phyloP scores from a whole-genome alignment of 768 basidiomycete genomes.

The Antrodiella citrinella region DNA sequence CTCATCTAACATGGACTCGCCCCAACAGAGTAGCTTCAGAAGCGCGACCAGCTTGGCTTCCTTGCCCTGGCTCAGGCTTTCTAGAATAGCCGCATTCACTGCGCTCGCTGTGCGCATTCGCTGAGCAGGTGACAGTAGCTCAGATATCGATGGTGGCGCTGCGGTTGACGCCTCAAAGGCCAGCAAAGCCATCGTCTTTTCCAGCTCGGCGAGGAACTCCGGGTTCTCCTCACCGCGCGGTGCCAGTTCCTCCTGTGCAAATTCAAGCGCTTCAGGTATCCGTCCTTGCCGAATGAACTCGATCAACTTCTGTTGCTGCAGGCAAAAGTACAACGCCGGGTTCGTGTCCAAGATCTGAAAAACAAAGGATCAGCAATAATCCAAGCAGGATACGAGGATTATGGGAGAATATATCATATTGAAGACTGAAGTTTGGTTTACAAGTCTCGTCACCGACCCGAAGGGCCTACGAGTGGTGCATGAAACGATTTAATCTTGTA shows the following conservation, averaged over 20 bases:
- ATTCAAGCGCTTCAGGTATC: constrained; percentile 72
- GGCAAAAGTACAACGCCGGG: constrained; percentile 86
- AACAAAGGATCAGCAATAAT: constrained; percentile 14
- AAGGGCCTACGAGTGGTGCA: constrained; percentile 95
- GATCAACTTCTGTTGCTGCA: constrained; percentile 94
- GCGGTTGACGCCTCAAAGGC: constrained; percentile 63
- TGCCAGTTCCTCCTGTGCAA: constrained; percentile 91
- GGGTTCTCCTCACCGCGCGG: constrained; percentile 93
- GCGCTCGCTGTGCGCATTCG: constrained; percentile 92
- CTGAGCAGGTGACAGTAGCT: constrained; percentile 79
- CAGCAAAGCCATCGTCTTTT: constrained; percentile 90
- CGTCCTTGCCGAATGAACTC: constrained; percentile 84
- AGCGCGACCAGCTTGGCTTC: constrained; percentile 84
- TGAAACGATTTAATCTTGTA: constrained; percentile 84
- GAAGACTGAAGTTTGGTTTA: constrained; percentile 91
- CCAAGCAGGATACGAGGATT: constrained; percentile 11
- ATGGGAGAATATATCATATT: constrained; percentile 72
- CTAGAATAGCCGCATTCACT: constrained; percentile 92
- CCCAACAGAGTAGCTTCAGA: constrained; percentile 83
- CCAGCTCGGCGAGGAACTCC: constrained; percentile 85
- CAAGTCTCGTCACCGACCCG: constrained; percentile 77
- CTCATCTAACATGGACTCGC: constrained; percentile 71
- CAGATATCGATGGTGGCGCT: constrained; percentile 60
- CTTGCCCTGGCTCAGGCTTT: constrained; percentile 84
- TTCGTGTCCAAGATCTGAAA: constrained; percentile 95